These are phyloP conservation scores for Trichocomaceae sp. DNA, from an alignment of 2,329 filamentous ascomycete species.

Conservation along the genomic window DNA sequence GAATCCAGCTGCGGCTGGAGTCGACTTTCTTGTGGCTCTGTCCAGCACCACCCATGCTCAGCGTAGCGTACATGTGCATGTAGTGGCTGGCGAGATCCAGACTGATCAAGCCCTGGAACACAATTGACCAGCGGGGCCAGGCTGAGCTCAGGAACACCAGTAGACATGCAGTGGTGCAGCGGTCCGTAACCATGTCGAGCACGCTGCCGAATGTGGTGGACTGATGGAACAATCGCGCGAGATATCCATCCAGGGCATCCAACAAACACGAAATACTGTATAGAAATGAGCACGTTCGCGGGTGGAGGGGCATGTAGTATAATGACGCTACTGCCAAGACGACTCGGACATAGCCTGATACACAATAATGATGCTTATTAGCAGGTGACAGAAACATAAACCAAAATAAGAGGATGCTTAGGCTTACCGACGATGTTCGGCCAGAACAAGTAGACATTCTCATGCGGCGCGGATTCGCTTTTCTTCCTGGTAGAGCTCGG, in stretches of 20 bases:
- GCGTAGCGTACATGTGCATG: constrained; percentile 96
- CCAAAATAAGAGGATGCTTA: neutral
- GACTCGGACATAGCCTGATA: constrained; percentile 66
- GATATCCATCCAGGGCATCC: constrained; percentile 89
- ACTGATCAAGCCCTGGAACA: constrained; percentile 90
- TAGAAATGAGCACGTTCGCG: constrained; percentile 77
- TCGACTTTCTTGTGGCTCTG: constrained; percentile 92
- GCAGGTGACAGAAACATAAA: neutral
- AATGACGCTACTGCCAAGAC: constrained; percentile 81
- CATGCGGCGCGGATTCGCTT: constrained; percentile 36
- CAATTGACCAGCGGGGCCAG: constrained; percentile 85
- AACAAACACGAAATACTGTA: constrained; percentile 94
- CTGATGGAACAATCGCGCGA: constrained; percentile 81
- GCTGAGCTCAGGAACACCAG: constrained; percentile 91
- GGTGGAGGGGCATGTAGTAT: constrained; percentile 98
- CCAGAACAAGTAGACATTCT: constrained; percentile 77
- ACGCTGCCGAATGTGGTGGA: constrained; percentile 94
- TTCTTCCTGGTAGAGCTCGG: constrained; percentile 26
- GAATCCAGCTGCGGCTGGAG: constrained; percentile 74
- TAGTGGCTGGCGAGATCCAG: constrained; percentile 95
- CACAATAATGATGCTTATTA: neutral
- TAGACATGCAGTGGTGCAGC: constrained; percentile 91
- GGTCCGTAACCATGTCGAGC: constrained; percentile 97
- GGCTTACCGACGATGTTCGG: constrained; percentile 72
- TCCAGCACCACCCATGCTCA: constrained; percentile 74